These are phyloP conservation scores for Populus nigra DNA, from an alignment of 345 rosid species.

Conservation along the genomic window DNA sequence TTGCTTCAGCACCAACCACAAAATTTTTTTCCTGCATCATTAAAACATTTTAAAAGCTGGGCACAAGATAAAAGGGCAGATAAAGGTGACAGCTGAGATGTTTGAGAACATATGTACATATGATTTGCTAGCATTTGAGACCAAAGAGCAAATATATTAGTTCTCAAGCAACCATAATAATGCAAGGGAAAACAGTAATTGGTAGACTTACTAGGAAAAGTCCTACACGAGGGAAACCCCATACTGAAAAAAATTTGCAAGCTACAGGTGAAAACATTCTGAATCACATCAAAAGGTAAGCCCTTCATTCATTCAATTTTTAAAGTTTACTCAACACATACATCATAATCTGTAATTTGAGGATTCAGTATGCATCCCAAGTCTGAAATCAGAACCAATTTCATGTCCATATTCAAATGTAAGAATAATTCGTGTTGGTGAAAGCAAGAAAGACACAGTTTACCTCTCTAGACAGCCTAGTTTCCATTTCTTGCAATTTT, in stretches of 20 bases:
- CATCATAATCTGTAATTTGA: background rate
- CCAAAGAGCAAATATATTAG: background rate
- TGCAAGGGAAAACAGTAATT: background rate
- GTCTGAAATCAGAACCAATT: background rate
- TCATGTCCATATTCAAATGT: background rate
- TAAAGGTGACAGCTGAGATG: background rate
- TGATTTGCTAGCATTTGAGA: background rate
- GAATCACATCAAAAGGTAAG: background rate
- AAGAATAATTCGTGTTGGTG: background rate
- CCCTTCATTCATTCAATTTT: background rate
- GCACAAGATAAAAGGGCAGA: conserved; percentile 2
- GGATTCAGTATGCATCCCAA: conserved; percentile 1
- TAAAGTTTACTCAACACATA: background rate
- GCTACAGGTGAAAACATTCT: background rate
- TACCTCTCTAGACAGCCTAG: conserved; percentile 73
- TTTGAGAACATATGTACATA: background rate
- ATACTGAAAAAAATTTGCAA: background rate
- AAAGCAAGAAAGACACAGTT: background rate
- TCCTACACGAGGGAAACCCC: background rate
- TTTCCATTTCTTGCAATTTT: conserved; percentile 69
- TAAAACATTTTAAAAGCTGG: conserved; percentile 2
- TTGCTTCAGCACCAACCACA: conserved; percentile 39
- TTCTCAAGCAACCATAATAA: background rate
- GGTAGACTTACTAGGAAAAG: background rate
- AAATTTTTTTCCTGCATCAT: conserved; percentile 65